Base-by-base conservation (phyloP, 2,329 filamentous ascomycete species). In the Pyricularia pennisetigena region DNA sequence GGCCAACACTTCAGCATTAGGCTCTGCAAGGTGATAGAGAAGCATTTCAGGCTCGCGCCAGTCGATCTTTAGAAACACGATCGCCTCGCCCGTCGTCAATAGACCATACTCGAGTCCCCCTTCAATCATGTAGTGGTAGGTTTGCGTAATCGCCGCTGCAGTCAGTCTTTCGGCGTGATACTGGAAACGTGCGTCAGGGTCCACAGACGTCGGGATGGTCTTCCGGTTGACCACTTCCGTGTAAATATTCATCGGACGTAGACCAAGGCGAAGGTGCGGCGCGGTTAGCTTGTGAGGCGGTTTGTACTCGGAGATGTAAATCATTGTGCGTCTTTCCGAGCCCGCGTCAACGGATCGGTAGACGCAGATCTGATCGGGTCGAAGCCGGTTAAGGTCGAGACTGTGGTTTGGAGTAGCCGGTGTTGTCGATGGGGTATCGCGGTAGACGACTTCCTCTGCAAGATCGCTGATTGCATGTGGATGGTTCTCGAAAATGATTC, bases 51-150 rank as follows among this genome's bases (percentile, higher is more conserved):
- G 73, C 28, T 76, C 57, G 1, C 66, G 12, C 68, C 71, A 73
- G 49, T 68, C 69, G 66, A 73, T 70, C 49, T 72, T 76, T 20
- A 84, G 75, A 68, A 82, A 83, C 32, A 82, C 77, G 64, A 78
- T 78, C 2, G 77, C 75, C 71, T 83, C 78, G 26, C 79, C 79
- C 1, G 78, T 83, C 20, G 75, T 77, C 54, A 84, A 68, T 28
- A 77, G 74, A 12, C 82, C 77, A 69, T 81, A 82, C 68, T 80
- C 76, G 6, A 83, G 74, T 0, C 83, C 79, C 16, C 73, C 74
- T 66, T 80, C 71, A 14, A 85, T 77, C 78, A 85, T 85, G 72
- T 84, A 83, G 49, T 81, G 77, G 71, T 81, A 85, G 0, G 77
- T 79, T 73, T 85, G 79, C 4, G 80, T 80, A 54, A 85, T 73